Percentiles rank a stretch among this genome's conserved stretches.
Evolutionary conservation across 1,284 basidiomycete species (phyloP).

Genomic region (Tausonia pullulans): DNA sequence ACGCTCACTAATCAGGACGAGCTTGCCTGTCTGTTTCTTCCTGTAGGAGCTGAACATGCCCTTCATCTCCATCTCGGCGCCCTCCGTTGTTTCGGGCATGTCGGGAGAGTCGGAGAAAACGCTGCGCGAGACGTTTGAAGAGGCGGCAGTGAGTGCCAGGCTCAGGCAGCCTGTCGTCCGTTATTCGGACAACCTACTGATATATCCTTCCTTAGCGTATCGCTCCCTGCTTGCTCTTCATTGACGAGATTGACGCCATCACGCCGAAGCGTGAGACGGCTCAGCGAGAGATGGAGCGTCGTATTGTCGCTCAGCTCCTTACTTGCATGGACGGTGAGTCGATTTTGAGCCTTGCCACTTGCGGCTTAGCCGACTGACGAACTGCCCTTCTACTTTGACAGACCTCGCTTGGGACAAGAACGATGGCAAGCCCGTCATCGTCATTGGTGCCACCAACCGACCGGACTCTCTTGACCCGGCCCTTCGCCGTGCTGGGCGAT

Average conservation of each 20-base stretch:
- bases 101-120: conserved; percentile 97
- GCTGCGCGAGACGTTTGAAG: conserved; percentile 87
- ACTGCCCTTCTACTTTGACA: conserved; percentile 26
- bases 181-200: neutral
- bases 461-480: conserved; percentile 92
- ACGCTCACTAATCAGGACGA: neutral
- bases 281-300: conserved; percentile 91
- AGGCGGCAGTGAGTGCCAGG: conserved; percentile 57
- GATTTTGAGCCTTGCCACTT: neutral
- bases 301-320: conserved; percentile 92
- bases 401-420: conserved; percentile 88
- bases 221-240: conserved; percentile 82
- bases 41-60: conserved; percentile 75
- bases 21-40: neutral
- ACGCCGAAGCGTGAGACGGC: conserved; percentile 96
- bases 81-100: conserved; percentile 92
- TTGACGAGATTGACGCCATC: conserved; percentile 97
- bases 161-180: neutral
- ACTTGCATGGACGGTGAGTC: conserved; percentile 90
- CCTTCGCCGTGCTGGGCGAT: conserved; percentile 79
- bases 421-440: conserved; percentile 70
- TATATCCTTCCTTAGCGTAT: conserved; percentile 27
- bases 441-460: conserved; percentile 92
- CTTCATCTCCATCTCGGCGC: conserved; percentile 87
- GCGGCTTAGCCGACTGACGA: neutral